Evolutionary conservation across 2,329 filamentous ascomycete species (phyloP).

Genomic region (Grosmannia serpens): DNA sequence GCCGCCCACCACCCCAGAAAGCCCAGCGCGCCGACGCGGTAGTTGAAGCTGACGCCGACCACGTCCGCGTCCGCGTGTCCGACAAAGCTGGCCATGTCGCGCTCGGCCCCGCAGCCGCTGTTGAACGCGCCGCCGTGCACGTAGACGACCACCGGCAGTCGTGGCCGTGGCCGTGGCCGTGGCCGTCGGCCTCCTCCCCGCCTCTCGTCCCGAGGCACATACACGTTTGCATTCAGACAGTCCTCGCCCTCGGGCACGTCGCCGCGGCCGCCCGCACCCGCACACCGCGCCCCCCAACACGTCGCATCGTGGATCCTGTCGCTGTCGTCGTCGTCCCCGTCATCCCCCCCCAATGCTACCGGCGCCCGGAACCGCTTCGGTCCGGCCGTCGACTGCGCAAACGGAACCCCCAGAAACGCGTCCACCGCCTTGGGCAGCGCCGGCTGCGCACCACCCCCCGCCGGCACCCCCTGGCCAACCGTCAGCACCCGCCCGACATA

Average conservation of each 20-base stretch:
- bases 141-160: slow-evolving; percentile 43
- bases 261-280: slow-evolving; percentile 15
- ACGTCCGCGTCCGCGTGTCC: slow-evolving; percentile 40
- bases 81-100: slow-evolving; percentile 52
- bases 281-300: slow-evolving; percentile 8
- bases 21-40: slow-evolving; percentile 56
- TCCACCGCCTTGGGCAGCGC: slow-evolving; percentile 22
- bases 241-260: slow-evolving; percentile 31
- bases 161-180: slow-evolving; percentile 4
- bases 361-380: slow-evolving; percentile 34
- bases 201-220: neutral
- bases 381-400: slow-evolving; percentile 28
- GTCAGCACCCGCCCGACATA: slow-evolving; percentile 22
- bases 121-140: slow-evolving; percentile 55
- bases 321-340: slow-evolving; percentile 1
- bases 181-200: neutral
- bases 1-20: slow-evolving; percentile 40
- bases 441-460: neutral
- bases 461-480: slow-evolving; percentile 4
- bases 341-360: slow-evolving; percentile 17
- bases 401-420: slow-evolving; percentile 38
- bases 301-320: slow-evolving; percentile 2
- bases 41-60: slow-evolving; percentile 48
- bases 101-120: slow-evolving; percentile 37
- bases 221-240: slow-evolving; percentile 42